phyloP scores from a whole-genome alignment of 2,329 filamentous ascomycete genomes.

The Fusarium dlaminii region DNA sequence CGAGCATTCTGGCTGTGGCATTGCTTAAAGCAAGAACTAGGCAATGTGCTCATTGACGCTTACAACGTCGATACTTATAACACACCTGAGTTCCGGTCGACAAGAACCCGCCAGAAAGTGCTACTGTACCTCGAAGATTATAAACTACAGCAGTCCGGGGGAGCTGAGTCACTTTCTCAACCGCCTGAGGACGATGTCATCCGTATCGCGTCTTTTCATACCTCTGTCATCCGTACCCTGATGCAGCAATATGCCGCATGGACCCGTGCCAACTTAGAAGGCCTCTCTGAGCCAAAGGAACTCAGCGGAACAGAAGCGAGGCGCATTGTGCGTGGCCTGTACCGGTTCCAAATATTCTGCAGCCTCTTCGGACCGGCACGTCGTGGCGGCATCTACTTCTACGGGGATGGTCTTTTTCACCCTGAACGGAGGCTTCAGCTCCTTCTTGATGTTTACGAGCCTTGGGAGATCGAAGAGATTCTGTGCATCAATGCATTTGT shows the following conservation, averaged over 20 bases:
- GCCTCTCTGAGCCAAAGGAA: not conserved
- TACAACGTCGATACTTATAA: not conserved
- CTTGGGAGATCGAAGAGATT: not conserved
- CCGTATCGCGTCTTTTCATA: not conserved
- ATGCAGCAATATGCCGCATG: not conserved
- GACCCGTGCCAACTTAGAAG: not conserved
- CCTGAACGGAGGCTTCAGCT: not conserved
- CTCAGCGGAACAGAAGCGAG: conserved; percentile 4
- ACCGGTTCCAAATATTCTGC: conserved; percentile 17
- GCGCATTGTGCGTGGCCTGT: conserved; percentile 13
- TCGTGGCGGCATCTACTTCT: too few species aligned
- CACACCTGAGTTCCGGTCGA: not conserved
- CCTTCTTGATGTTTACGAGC: not conserved
- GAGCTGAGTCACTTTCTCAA: not conserved
- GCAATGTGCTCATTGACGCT: not conserved
- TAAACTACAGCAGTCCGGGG: not conserved
- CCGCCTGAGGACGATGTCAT: not conserved
- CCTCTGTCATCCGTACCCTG: not conserved
- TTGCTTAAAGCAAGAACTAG: not conserved
- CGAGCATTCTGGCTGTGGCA: not conserved
- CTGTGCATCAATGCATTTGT: not conserved
- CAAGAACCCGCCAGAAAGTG: not conserved
- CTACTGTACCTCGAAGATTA: not conserved
- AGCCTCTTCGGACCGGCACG: not conserved
- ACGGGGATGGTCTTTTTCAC: not conserved